These are phyloP conservation scores for Aspergillus bombycis DNA, from an alignment of 2,329 filamentous ascomycete genomes.

Conservation along the genomic window DNA sequence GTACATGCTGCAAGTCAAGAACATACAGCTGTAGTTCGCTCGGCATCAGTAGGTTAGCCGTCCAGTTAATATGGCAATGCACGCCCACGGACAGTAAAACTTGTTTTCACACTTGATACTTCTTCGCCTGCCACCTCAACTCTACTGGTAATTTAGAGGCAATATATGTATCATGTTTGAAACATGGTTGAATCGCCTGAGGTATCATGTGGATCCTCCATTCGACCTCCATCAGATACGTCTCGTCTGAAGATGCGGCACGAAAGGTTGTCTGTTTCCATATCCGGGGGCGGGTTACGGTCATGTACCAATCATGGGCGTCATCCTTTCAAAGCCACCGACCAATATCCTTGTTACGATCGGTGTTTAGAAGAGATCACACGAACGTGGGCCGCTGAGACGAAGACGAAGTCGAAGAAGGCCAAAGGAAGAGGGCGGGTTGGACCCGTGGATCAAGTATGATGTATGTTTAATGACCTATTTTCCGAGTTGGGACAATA, in stretches of 20 bases:
- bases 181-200: slow-evolving; percentile 6
- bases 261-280: background rate
- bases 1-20: slow-evolving; percentile 2
- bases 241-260: background rate
- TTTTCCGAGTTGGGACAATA: background rate
- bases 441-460: slow-evolving; percentile 14
- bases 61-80: background rate
- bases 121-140: background rate
- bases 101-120: background rate
- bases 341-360: slow-evolving; percentile 13
- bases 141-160: background rate
- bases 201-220: background rate
- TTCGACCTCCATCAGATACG: background rate
- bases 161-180: slow-evolving; percentile 3
- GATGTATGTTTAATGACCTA: slow-evolving; percentile 2
- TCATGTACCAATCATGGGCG: slow-evolving; percentile 8
- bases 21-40: slow-evolving; percentile 1
- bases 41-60: background rate
- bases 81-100: background rate
- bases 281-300: background rate
- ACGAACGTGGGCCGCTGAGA: slow-evolving; percentile 17
- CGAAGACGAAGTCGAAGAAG: slow-evolving; percentile 7
- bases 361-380: slow-evolving; percentile 14
- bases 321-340: slow-evolving; percentile 9
- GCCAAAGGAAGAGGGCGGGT: slow-evolving; percentile 1